Evolutionary conservation across 192 early-diverging fungal species (phyloP), one percentile per base, ranked within the genome.

Genomic region (Backusella australiensis): DNA sequence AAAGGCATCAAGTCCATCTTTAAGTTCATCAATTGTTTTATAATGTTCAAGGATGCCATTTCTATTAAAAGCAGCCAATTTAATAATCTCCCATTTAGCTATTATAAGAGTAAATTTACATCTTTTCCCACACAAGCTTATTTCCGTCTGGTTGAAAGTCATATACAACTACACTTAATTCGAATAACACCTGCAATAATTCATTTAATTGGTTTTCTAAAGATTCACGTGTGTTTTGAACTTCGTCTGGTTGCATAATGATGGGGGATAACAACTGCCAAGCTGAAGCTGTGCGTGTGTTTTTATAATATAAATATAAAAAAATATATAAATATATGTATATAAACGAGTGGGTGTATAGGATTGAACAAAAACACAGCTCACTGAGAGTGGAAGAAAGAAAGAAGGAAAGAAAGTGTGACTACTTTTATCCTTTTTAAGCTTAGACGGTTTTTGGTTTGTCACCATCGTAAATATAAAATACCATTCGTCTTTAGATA

Each of bases 161-260:
- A 63, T 88, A 86, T 70, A 88, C 87, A 26, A 86, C 85, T 46
- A 88, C 82, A 71, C 85, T 85, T 21, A 88, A 78, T 69, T 88
- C 87, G 32, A 85, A 80, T 19, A 88, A 76, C 44, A 80, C 81
- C 34, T 88, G 80, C 17, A 86, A 76, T 72, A 86, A 49, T 38
- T 88, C 87, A 66, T 86, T 83, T 17, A 88, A 71, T 38, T 86
- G 83, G 26, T 79, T 52, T 69, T 86, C 87, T 34, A 87, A 38
- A 44, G 73, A 73, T 67, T 78, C 74, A 44, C 86, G 80, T 7
- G 72, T 71, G 41, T 71, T 72, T 41, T 85, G 80, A 34, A 36
- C 74, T 38, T 77, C 46, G 26, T 71, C 42, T 26, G 70, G 70
- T 71, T 71, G 70, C 70, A 71, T 71, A 23, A 38, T 69, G 68